Conservation (phyloP, 176 grass and related monocot genomes). For the Cymbopogon citratus region DNA sequence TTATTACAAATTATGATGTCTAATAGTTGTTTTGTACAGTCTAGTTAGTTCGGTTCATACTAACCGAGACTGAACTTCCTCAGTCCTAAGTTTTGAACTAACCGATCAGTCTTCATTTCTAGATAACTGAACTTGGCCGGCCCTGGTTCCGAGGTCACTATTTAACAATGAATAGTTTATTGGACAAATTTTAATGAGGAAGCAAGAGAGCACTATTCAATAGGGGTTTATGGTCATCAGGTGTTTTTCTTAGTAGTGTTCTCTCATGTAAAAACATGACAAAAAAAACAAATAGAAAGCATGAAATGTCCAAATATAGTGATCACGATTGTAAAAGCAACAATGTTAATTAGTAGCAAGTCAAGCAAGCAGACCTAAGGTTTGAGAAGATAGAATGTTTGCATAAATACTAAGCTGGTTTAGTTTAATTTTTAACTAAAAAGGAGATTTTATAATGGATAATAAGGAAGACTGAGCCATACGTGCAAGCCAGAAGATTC, state of each 20-base stretch:
- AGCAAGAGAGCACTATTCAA: background rate
- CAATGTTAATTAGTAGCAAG: background rate
- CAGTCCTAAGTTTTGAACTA: too few relatives aligned
- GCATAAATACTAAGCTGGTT: conserved; percentile 10
- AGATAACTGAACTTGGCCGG: too few relatives aligned
- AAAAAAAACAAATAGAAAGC: background rate
- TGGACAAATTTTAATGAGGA: background rate
- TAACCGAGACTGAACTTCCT: too few relatives aligned
- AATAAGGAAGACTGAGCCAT: conserved; percentile 25
- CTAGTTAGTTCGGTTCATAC: too few relatives aligned
- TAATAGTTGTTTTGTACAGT: too few relatives aligned
- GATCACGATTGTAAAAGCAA: background rate
- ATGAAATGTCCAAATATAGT: conserved; percentile 5
- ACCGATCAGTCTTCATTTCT: too few relatives aligned
- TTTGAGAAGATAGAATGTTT: background rate
- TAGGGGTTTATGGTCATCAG: background rate
- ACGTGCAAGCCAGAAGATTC: conserved; percentile 82
- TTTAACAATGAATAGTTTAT: background rate
- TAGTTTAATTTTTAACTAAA: conserved; percentile 3
- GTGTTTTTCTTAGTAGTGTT: background rate
- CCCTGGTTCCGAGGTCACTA: too few relatives aligned
- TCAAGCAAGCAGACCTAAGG: background rate
- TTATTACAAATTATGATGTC: too few relatives aligned
- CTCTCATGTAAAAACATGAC: background rate
- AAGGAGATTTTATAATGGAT: background rate